Evolutionary conservation across 2,329 filamentous ascomycete species (phyloP).

Genomic region (Sordariomycetes sp.): DNA sequence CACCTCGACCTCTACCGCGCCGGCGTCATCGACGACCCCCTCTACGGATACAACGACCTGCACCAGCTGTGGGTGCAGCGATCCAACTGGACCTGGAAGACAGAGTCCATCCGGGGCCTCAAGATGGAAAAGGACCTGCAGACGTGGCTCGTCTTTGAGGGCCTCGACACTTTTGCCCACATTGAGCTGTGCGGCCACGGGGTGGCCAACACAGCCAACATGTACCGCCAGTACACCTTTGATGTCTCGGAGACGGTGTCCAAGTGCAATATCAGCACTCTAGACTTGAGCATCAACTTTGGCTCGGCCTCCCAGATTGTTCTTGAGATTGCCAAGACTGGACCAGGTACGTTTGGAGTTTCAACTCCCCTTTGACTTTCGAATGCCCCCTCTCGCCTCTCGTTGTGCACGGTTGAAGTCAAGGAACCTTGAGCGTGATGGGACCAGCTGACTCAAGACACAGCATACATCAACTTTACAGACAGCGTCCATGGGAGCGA

Average conservation of each 20-base stretch:
- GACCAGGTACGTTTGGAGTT: no score
- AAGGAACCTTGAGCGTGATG: no score
- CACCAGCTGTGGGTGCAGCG: no score
- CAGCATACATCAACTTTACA: no score
- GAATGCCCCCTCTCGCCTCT: no score
- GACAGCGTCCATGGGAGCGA: no score
- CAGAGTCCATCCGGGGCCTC: no score
- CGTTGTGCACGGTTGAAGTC: no score
- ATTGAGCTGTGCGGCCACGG: conserved; percentile 44
- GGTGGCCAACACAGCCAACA: conserved; percentile 49
- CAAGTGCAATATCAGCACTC: conserved; percentile 2
- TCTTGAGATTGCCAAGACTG: conserved; percentile 9
- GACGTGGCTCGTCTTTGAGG: conserved; percentile 52
- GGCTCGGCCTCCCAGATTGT: conserved; percentile 11
- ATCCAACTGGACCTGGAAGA: conserved; percentile 60
- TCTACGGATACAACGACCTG: no score
- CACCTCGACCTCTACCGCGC: conserved; percentile 48
- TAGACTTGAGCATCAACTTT: conserved; percentile 11
- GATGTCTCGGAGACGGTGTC: conserved; percentile 38
- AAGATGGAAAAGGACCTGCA: conserved; percentile 29
- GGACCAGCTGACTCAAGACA: no score
- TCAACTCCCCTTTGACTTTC: no score
- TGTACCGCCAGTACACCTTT: conserved; percentile 54
- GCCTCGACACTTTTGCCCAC: conserved; percentile 51
- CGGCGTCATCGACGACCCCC: conserved; percentile 41